Percentiles rank a stretch among this genome's conserved stretches.
phyloP scores from a whole-genome alignment of 1,139 yeast species.

The Suhomyces bribrorum region DNA sequence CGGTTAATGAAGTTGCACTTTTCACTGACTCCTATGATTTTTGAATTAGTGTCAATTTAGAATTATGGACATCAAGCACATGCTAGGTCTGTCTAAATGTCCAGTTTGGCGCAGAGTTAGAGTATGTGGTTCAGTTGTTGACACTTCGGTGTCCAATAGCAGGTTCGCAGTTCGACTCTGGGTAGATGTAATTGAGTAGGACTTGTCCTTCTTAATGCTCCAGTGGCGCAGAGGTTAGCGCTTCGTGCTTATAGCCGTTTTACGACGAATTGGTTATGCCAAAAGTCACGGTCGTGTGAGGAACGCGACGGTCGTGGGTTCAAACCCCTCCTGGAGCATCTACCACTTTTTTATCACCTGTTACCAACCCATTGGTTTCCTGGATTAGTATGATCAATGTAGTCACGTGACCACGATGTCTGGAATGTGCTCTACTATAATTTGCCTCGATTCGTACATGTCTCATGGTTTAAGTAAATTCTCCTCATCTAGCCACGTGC shows the following conservation, averaged over 20 bases:
- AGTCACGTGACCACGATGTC: background rate
- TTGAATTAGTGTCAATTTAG: too few relatives aligned
- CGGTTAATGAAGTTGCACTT: too few relatives aligned
- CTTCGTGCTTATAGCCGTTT: conserved; percentile 57
- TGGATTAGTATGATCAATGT: too few relatives aligned
- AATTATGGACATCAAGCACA: too few relatives aligned
- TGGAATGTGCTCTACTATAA: too few relatives aligned
- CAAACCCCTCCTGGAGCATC: conserved; percentile 59
- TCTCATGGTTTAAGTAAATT: too few relatives aligned
- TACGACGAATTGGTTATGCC: conserved; percentile 51
- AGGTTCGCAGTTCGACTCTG: conserved; percentile 7
- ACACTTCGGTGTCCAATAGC: background rate
- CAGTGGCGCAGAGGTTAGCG: conserved; percentile 50
- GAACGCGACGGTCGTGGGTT: conserved; percentile 62
- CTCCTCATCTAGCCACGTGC: too few relatives aligned
- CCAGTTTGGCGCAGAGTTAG: conserved; percentile 3
- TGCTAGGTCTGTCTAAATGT: too few relatives aligned
- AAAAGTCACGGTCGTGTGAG: conserved; percentile 58
- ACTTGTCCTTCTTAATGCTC: conserved; percentile 1
- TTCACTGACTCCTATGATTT: too few relatives aligned
- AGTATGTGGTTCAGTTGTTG: conserved; percentile 7
- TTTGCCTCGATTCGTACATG: too few relatives aligned
- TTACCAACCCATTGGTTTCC: too few relatives aligned
- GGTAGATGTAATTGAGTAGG: conserved; percentile 5
- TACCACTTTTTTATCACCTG: conserved; percentile 29